These are phyloP conservation scores for Chlorella sp. DNA, from an alignment of 139 green algal genomes.

Conservation along the genomic window DNA sequence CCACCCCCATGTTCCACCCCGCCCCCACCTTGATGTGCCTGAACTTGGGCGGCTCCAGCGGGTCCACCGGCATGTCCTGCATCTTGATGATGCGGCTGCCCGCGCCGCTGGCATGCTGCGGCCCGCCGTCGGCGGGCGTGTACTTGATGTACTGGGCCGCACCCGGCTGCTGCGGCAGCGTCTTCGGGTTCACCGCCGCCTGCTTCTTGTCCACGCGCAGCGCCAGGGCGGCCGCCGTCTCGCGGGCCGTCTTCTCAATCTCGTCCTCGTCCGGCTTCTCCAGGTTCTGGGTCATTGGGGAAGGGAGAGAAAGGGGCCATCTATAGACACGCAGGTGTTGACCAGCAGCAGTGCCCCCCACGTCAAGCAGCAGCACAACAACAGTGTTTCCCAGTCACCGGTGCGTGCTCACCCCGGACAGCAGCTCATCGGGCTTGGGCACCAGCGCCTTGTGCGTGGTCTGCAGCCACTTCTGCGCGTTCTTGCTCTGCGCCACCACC, in stretches of 20 bases:
- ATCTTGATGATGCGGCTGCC: conserved; percentile 96
- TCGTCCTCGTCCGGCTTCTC: conserved; percentile 86
- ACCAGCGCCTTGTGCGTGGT: conserved; percentile 84
- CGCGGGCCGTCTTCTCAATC: conserved; percentile 67
- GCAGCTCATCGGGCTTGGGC: conserved; percentile 85
- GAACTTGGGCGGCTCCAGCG: conserved; percentile 98
- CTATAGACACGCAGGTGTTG: too few species aligned
- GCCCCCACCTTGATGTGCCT: conserved; percentile 30
- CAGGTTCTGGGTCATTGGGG: conserved; percentile 50
- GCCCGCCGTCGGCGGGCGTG: conserved; percentile 84
- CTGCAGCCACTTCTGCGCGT: conserved; percentile 78
- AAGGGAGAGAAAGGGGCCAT: background rate
- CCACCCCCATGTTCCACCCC: too few species aligned
- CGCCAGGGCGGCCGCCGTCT: conserved; percentile 80
- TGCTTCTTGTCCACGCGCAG: conserved; percentile 83
- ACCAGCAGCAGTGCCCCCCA: too few species aligned
- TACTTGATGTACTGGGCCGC: conserved; percentile 96
- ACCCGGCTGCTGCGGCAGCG: conserved; percentile 77
- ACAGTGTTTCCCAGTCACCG: too few species aligned
- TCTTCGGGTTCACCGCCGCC: conserved; percentile 79
- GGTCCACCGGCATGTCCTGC: conserved; percentile 96
- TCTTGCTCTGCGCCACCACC: conserved; percentile 84
- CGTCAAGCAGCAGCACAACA: too few species aligned
- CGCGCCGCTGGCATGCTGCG: conserved; percentile 70
- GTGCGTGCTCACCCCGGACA: conserved; percentile 59